Evolutionary conservation across 805 yeast genomes (phyloP), one percentile per base, ranked within the genome.

Genomic region (Saccharomycopsis sp.): DNA sequence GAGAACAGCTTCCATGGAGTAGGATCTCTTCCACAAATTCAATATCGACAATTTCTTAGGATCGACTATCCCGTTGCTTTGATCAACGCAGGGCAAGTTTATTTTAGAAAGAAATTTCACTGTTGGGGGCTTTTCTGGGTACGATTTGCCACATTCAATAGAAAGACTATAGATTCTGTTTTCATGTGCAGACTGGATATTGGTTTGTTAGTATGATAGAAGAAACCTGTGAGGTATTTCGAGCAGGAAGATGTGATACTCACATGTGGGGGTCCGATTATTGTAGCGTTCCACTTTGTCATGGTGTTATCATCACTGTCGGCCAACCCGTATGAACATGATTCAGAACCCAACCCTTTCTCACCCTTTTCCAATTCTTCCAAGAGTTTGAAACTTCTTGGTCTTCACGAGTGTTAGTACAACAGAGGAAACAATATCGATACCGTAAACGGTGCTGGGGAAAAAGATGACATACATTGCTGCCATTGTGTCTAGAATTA

Each of bases 331-430:
- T 92, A 86, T 17, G 97, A 89, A 59, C 95, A 88, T 12, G 95
- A 83, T 60, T 92, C 97, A 19, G 96, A 92, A 16, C 97, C 96
- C 36, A 84, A 68, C 16, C 98, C 99, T 60, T 92, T 92, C 58
- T 92, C 99, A 36, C 98, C 98, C 55, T 89, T 89, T 61, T 94
- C 99, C 50, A 92, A 70, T 64, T 92, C 99, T 63, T 92, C 99
- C 48, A 92, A 71, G 25, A 92, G 74, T 58, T 94, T 83, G 63
- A 92, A 92, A 59, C 85, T 88, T 62, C 99, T 77, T 51, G 99
- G 99, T 31, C 83, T 76, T n/a, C n/a, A n/a, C n/a, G n/a, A n/a
- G n/a, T n/a, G n/a, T n/a, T n/a, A n/a, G n/a, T n/a, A n/a, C n/a
- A n/a, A n/a, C n/a, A n/a, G n/a, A n/a, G n/a, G n/a, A n/a, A n/a